Evolutionary conservation across 164 flowering plant species (phyloP).

Genomic region (Tetrastigma voinierianum): DNA sequence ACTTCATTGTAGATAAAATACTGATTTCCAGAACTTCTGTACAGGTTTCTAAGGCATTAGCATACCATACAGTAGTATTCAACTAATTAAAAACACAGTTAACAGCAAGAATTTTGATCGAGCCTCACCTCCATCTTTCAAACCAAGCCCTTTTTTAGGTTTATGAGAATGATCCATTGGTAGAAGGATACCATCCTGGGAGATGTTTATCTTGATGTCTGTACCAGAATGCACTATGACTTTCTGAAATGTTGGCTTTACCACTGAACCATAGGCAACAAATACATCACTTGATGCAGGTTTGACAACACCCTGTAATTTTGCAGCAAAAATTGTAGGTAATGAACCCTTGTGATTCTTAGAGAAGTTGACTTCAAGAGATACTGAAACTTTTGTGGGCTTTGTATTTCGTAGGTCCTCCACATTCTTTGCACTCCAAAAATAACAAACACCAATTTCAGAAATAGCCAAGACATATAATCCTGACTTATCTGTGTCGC

Average conservation of each 20-base stretch:
- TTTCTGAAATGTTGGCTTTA: slow-evolving; percentile 86
- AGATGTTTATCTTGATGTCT: slow-evolving; percentile 48
- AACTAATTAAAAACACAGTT: not conserved
- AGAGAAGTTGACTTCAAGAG: slow-evolving; percentile 28
- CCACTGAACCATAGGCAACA: slow-evolving; percentile 70
- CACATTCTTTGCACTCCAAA: slow-evolving; percentile 69
- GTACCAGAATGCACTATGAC: slow-evolving; percentile 55
- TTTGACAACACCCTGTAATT: slow-evolving; percentile 43
- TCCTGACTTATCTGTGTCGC: slow-evolving; percentile 29
- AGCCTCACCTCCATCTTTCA: slow-evolving; percentile 49
- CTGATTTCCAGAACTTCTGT: not conserved
- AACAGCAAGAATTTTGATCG: not conserved
- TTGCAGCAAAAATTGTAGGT: slow-evolving; percentile 71
- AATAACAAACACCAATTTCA: slow-evolving; percentile 74
- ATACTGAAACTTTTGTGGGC: slow-evolving; percentile 64
- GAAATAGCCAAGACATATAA: slow-evolving; percentile 80
- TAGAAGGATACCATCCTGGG: slow-evolving; percentile 66
- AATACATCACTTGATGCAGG: slow-evolving; percentile 50
- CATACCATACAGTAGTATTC: not conserved
- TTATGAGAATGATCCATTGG: slow-evolving; percentile 41
- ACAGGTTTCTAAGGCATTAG: not conserved
- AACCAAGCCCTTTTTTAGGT: slow-evolving; percentile 36
- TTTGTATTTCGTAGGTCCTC: slow-evolving; percentile 57
- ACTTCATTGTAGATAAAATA: not conserved
- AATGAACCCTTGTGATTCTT: slow-evolving; percentile 37